Conservation (phyloP, 208 protist species). For the Borovskyia barvae region DNA sequence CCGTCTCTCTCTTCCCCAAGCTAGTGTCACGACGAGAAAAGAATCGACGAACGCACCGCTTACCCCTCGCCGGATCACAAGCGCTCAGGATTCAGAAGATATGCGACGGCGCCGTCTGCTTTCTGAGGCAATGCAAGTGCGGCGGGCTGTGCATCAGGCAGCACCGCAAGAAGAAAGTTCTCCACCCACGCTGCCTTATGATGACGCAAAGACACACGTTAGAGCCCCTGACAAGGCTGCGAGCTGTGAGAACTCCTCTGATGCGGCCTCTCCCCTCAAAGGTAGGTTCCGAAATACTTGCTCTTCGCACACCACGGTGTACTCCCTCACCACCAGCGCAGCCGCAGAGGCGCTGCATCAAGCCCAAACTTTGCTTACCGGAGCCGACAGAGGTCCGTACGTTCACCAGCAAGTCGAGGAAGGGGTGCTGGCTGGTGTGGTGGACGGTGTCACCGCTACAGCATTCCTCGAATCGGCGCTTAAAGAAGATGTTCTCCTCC, state of each 20-base stretch:
- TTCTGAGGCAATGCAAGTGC: slow-evolving; percentile 12
- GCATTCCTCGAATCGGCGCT: slow-evolving; percentile 49
- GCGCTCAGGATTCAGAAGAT: background rate
- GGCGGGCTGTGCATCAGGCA: background rate
- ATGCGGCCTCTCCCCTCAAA: too few species aligned
- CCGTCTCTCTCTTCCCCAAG: background rate
- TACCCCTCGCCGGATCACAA: background rate
- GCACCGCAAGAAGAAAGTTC: too few species aligned
- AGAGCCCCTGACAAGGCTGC: too few species aligned
- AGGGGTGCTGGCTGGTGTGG: slow-evolving; percentile 57
- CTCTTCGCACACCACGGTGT: slow-evolving; percentile 10
- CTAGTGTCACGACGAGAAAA: too few species aligned
- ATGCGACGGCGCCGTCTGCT: slow-evolving; percentile 17
- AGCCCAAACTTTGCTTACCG: slow-evolving; percentile 42
- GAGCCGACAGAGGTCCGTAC: slow-evolving; percentile 46
- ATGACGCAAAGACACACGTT: too few species aligned
- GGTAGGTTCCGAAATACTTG: too few species aligned
- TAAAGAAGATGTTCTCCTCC: slow-evolving; percentile 68
- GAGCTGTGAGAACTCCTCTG: too few species aligned
- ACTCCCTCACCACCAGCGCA: slow-evolving; percentile 31
- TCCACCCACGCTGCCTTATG: too few species aligned
- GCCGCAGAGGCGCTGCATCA: slow-evolving; percentile 37
- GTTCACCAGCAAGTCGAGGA: slow-evolving; percentile 56
- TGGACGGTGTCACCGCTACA: slow-evolving; percentile 58
- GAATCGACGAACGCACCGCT: background rate